Evolutionary conservation across 2,329 filamentous ascomycete species (phyloP).

Genomic region (Endothia cerciana): DNA sequence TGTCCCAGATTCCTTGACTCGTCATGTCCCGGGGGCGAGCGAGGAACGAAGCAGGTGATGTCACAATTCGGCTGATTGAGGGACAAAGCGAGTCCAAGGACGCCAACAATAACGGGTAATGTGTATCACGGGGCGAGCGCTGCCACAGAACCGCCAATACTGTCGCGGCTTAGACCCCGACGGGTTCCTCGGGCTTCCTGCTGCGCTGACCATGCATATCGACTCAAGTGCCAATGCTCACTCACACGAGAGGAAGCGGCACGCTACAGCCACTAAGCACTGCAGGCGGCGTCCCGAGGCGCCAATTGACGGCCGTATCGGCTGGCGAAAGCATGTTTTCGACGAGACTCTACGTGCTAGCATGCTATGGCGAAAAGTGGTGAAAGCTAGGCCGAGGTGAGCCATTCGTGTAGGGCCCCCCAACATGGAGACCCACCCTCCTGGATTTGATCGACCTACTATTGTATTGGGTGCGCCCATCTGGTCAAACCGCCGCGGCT

Average conservation of each 20-base stretch:
- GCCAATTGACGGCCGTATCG: background rate
- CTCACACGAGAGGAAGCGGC: background rate
- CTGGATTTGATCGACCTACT: background rate
- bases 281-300: background rate
- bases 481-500: background rate
- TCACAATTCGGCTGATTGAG: slow-evolving; percentile 16
- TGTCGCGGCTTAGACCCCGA: background rate
- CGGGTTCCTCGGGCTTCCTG: background rate
- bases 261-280: background rate
- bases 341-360: background rate
- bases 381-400: background rate
- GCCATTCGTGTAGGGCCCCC: background rate
- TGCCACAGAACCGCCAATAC: too few relatives aligned
- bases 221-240: background rate
- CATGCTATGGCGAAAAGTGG: too few relatives aligned
- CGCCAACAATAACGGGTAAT: too few relatives aligned
- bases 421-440: background rate
- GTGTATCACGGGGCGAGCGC: too few relatives aligned
- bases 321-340: background rate
- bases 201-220: slow-evolving; percentile 21
- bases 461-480: background rate
- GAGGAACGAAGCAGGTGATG: background rate
- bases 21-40: background rate
- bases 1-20: background rate
- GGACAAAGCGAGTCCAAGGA: slow-evolving; percentile 5